phyloP scores from a whole-genome alignment of 1,139 yeast species.

The Protomyces gravidus region DNA sequence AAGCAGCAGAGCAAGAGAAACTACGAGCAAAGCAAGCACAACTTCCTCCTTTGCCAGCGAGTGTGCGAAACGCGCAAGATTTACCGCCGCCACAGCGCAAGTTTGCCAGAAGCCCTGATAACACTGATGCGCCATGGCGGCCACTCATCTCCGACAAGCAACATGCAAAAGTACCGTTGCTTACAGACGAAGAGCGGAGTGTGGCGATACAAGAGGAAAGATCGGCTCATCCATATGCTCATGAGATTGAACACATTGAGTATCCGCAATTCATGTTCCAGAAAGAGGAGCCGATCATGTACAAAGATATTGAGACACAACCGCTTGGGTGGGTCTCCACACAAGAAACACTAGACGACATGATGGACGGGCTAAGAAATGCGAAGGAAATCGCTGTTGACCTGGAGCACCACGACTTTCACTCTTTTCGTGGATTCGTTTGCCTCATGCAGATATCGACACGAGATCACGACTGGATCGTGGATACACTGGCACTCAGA shows the following conservation, averaged over 20 bases:
- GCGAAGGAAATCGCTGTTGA: slow-evolving; percentile 82
- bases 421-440: slow-evolving; percentile 85
- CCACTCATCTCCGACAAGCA: slow-evolving; percentile 61
- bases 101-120: slow-evolving; percentile 61
- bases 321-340: slow-evolving; percentile 70
- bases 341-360: slow-evolving; percentile 48
- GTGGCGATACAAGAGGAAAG: background rate
- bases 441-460: slow-evolving; percentile 91
- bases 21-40: slow-evolving; percentile 18
- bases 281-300: slow-evolving; percentile 51
- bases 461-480: slow-evolving; percentile 73
- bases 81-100: slow-evolving; percentile 67
- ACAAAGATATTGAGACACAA: slow-evolving; percentile 62
- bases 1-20: slow-evolving; percentile 21
- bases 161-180: slow-evolving; percentile 53
- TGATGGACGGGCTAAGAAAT: slow-evolving; percentile 53
- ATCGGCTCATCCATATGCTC: slow-evolving; percentile 64
- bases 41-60: slow-evolving; percentile 32
- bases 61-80: slow-evolving; percentile 41
- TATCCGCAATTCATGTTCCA: slow-evolving; percentile 60
- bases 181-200: slow-evolving; percentile 42
- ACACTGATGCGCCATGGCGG: slow-evolving; percentile 68
- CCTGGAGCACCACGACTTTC: slow-evolving; percentile 90
- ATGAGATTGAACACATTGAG: slow-evolving; percentile 66
- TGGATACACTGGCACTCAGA: slow-evolving; percentile 71